Conservation (phyloP, 805 yeast genomes). For the Candida hungchunana region DNA sequence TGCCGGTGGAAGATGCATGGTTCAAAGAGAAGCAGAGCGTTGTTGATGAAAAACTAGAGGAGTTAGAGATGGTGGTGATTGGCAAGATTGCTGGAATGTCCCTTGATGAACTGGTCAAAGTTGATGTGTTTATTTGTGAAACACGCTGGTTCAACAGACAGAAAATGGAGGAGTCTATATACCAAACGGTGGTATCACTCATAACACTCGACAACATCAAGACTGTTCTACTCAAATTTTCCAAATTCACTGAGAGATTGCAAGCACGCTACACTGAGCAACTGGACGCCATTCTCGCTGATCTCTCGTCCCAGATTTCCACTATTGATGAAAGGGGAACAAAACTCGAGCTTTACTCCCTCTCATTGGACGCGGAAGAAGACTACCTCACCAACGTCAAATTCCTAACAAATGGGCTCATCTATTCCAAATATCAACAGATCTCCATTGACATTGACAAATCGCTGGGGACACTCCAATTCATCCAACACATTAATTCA, state of each 20-base stretch:
- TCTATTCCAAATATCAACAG: constrained; percentile 14
- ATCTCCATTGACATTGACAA: constrained; percentile 4
- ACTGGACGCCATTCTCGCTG: neutral
- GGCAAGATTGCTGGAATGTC: constrained; percentile 4
- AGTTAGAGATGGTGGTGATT: constrained; percentile 10
- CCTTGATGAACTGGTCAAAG: constrained; percentile 9
- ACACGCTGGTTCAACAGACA: constrained; percentile 8
- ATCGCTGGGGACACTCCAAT: constrained; percentile 1
- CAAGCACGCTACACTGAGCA: constrained; percentile 2
- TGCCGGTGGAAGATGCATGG: constrained; percentile 13
- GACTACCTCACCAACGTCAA: constrained; percentile 14
- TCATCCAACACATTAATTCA: constrained; percentile 2
- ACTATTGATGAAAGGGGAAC: constrained; percentile 7
- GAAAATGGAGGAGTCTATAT: constrained; percentile 4
- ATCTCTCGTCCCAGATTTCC: constrained; percentile 1
- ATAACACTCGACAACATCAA: constrained; percentile 13
- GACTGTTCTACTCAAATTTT: constrained; percentile 4
- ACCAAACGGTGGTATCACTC: constrained; percentile 2
- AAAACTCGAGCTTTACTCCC: constrained; percentile 14
- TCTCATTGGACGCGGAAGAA: constrained; percentile 10
- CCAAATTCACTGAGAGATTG: constrained; percentile 3
- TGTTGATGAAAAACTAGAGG: constrained; percentile 12
- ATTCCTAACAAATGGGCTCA: constrained; percentile 18
- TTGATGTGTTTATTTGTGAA: constrained; percentile 6
- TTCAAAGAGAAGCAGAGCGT: constrained; percentile 8